Evolutionary conservation across 306 rosid genomes (phyloP), one percentile per base, ranked within the genome.

Genomic region (Acacia crassicarpa): DNA sequence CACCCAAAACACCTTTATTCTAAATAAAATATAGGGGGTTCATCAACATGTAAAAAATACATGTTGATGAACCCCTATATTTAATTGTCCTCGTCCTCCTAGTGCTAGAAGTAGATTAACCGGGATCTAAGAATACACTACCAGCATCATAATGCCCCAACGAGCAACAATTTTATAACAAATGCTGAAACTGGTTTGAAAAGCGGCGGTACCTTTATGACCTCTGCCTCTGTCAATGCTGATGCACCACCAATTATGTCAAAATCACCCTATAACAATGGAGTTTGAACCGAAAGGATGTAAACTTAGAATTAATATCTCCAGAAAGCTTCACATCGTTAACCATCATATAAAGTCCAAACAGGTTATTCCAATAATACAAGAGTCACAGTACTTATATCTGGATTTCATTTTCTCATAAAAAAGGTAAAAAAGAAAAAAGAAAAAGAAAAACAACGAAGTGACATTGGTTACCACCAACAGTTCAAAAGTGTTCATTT

Each of bases 241-340:
- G 97, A 87, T 74, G 90, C 82, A 65, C 98, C 98, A 74, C 99
- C 99, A 87, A 95, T 86, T 83, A 95, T 91, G 85, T 95, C 99
- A 83, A 93, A 95, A 90, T 95, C 99, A 76, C 95, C 98, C 99
- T 95, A 89, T 85, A 69, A 33, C 80, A 87, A 83, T 33, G 80
- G 53, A 82, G 66, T 80, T 40, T 12, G 25, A 43, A 74, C 63
- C 72, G 69, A 67, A 59, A 71, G 74, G 67, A 53, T 76, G 48
- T 44, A 45, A 78, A 81, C 67, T 70, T 74, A 35, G 40, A 65
- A 53, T 75, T 25, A 66, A 38, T 35, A 45, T 78, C 41, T 46
- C 23, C 3, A 27, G 69, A 67, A 80, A 81, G 81, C 67, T 65
- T 67, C 66, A 85, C 84, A 76, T 22, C 85, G 68, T 45, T 54